Percentiles rank a stretch among this genome's conserved stretches.
Conservation (phyloP, 345 rosid species). For the Heritiera fomes region DNA sequence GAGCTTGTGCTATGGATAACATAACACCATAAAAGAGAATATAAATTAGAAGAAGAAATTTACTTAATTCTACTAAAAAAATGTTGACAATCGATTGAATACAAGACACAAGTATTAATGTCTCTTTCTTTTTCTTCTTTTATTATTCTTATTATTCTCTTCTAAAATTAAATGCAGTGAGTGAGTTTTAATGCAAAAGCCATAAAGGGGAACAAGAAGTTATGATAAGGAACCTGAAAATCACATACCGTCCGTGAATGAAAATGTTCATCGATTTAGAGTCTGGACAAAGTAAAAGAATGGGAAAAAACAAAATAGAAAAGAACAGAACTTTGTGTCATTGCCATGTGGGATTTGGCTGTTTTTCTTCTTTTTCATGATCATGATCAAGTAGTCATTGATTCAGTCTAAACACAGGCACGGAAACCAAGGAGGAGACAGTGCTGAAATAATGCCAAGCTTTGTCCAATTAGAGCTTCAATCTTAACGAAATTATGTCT, state of each 20-base stretch:
- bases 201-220: neutral
- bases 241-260: neutral
- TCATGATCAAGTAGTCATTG: neutral
- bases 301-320: neutral
- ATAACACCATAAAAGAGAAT: too few relatives aligned
- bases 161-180: neutral
- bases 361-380: neutral
- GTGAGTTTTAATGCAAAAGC: neutral
- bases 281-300: neutral
- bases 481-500: neutral
- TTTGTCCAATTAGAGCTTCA: neutral
- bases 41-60: too few relatives aligned
- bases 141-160: too few relatives aligned
- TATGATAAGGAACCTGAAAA: slow-evolving; percentile 10
- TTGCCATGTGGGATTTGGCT: neutral
- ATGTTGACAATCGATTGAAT: too few relatives aligned
- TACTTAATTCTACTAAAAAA: too few relatives aligned
- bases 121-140: too few relatives aligned
- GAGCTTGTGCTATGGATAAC: too few relatives aligned
- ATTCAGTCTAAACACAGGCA: neutral
- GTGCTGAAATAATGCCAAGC: slow-evolving; percentile 7
- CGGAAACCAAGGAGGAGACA: slow-evolving; percentile 9
- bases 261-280: neutral
- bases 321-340: neutral
- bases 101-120: too few relatives aligned